A percentile compares a stretch with the other conserved stretches of the same genome.
phyloP scores from a whole-genome alignment of 1,139 yeast species.

The Scheffersomyces quercinus region DNA sequence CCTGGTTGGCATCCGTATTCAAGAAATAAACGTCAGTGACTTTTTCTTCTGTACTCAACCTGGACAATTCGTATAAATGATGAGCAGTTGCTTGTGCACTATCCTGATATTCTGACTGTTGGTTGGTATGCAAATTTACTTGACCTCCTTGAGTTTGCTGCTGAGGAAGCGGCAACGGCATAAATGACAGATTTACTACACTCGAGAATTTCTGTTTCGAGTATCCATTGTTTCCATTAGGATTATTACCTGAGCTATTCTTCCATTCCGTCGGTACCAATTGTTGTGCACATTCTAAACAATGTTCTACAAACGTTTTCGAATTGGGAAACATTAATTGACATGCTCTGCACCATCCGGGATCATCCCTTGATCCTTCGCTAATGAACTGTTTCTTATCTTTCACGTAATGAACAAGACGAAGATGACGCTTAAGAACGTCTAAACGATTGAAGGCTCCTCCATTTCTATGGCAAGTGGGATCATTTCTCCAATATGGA shows the following conservation, averaged over 20 bases:
- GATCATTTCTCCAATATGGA: slow-evolving; percentile 67
- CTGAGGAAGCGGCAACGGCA: neutral
- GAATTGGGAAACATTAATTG: slow-evolving; percentile 58
- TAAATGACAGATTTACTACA: neutral
- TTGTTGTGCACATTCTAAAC: slow-evolving; percentile 57
- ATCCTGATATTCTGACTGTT: slow-evolving; percentile 1
- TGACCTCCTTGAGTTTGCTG: neutral
- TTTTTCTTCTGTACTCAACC: slow-evolving; percentile 7
- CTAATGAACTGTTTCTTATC: slow-evolving; percentile 34
- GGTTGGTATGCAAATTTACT: neutral
- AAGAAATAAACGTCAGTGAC: slow-evolving; percentile 6
- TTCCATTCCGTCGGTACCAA: slow-evolving; percentile 32
- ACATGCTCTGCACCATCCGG: slow-evolving; percentile 68
- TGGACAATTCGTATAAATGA: slow-evolving; percentile 9
- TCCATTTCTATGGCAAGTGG: slow-evolving; percentile 71
- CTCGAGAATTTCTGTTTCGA: neutral
- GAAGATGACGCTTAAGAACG: slow-evolving; percentile 67
- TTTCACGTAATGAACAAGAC: slow-evolving; percentile 63
- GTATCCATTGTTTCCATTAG: neutral
- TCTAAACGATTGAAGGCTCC: slow-evolving; percentile 72
- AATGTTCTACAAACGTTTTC: slow-evolving; percentile 64
- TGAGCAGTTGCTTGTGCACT: slow-evolving; percentile 7
- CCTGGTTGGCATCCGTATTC: slow-evolving; percentile 5
- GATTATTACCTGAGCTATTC: neutral
- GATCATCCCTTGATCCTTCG: slow-evolving; percentile 36